Percentiles rank a stretch among this genome's conserved stretches.
Conservation (phyloP, 495 filamentous ascomycete species). For the Lineolata rhizophorae region DNA sequence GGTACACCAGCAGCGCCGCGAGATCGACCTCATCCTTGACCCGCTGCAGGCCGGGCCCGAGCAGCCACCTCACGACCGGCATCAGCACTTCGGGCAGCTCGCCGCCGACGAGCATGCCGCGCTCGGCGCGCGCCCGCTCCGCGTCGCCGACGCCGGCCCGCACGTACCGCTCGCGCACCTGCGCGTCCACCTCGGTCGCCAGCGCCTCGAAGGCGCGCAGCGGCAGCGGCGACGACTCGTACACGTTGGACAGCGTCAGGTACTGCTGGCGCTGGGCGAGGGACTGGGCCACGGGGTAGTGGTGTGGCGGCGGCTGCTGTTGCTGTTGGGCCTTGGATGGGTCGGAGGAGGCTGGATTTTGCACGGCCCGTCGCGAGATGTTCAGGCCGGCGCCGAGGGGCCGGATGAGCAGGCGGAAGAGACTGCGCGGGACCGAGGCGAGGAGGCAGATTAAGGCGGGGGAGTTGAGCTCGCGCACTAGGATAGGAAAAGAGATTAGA, state of each 20-base stretch:
- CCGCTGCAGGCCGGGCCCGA: too few relatives aligned
- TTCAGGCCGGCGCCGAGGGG: slow-evolving; percentile 21
- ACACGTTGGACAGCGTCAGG: slow-evolving; percentile 18
- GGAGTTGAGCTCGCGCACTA: slow-evolving; percentile 22
- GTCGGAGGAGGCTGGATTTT: slow-evolving; percentile 1
- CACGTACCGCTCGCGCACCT: slow-evolving; percentile 26
- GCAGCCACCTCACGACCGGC: slow-evolving; percentile 8
- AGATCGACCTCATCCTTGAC: too few relatives aligned
- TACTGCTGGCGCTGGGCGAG: slow-evolving; percentile 30
- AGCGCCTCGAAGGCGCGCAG: slow-evolving; percentile 28
- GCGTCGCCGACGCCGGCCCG: slow-evolving; percentile 8
- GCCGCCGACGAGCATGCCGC: slow-evolving; percentile 10
- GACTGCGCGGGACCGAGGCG: slow-evolving; percentile 48
- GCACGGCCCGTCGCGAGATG: slow-evolving; percentile 4
- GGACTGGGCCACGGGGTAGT: slow-evolving; percentile 19
- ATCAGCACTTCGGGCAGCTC: slow-evolving; percentile 9
- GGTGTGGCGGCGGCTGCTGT: slow-evolving; percentile 6
- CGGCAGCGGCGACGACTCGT: slow-evolving; percentile 20
- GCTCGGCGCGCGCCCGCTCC: slow-evolving; percentile 9
- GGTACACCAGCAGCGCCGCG: too few relatives aligned
- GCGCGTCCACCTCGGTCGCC: slow-evolving; percentile 19
- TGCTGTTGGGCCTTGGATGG: slow-evolving; percentile 6
- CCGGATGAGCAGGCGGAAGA: slow-evolving; percentile 45
- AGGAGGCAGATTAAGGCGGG: slow-evolving; percentile 45
- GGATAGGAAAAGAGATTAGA: not conserved